Evolutionary conservation across 257 asterid genomes (phyloP), one percentile per base, ranked within the genome.

Genomic region (Fraxinus americana): DNA sequence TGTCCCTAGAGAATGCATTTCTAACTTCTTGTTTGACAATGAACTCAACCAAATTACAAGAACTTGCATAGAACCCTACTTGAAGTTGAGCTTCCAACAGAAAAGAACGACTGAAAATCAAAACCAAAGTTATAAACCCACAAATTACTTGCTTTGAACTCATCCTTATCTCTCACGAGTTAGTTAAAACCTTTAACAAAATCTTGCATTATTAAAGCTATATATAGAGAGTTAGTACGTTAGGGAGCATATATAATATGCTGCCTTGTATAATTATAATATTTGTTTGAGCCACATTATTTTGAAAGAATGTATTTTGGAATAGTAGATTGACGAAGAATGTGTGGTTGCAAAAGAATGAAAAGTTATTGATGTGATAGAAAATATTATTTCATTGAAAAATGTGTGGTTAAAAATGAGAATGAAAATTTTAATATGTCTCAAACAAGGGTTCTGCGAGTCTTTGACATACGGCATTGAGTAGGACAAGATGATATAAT

Each of bases 11-110:
- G 79, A 91, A 85, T 6, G 86, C 97, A 1, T 73, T 73, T 35
- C 69, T 3, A 27, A 94, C 97, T 79, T 92, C 93, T 39, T 83
- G 87, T 72, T 86, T 89, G 71, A 94, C 86, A 19, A 89, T 70
- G 48, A 82, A 23, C 86, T 94, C 97, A 3, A 89, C 97, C 13
- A 78, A 50, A 11, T 81, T 43, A 76, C 97, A 94, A 3, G 91
- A 82, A 4, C 66, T 29, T 3, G 48, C 81, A 71, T 94, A 91
- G 77, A 87, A 92, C 17, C 97, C 96, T 4, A 80, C 88, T 41
- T 73, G 81, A 76, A 92, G 94, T 80, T 87, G 89, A 77, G 91
- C 91, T 57, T 82, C 75, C 27, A 87, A 81, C 59, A 59, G 27
- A 63, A 9, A 4, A 78, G 36, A 85, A 14, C 67, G 75, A 72